Base-by-base conservation (phyloP, 164 flowering plant species). In the Macadamia integrifolia region DNA sequence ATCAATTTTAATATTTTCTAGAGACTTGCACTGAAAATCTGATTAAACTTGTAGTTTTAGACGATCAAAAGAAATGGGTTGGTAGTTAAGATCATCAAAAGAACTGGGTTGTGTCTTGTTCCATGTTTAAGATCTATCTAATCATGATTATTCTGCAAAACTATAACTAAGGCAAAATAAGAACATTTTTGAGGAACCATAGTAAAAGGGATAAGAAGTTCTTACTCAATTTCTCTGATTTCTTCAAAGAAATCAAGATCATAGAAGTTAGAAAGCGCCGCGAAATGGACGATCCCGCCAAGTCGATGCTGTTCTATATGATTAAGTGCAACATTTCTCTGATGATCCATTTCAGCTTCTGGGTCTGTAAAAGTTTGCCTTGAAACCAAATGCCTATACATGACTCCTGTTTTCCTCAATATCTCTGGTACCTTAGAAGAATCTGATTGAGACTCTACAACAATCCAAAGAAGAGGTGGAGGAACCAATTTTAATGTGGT, bases 231-330 rank as follows among this genome's bases (percentile, higher is more conserved):
- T 42, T 81, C 79, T 77, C 97, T 77, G 53, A 92, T 80, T 71
- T 84, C 81, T 12, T 85, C 73, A 70, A 95, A 95, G 86, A 95
- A 85, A 50, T 59, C 74, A 43, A 94, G 96, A 72, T 86, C 91
- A 68, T 90, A 90, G 42, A 82, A 79, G 67, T 83, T 88, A 60
- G 76, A 76, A 44, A 89, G 84, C 9, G 76, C 87, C 0, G 94
- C 97, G 61, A 92, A 95, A 72, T 90, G 96, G 46, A 95, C 90
- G 35, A 95, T 87, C 30, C 99, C 98, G 62, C 85, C 83, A 0
- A 95, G 86, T 72, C 83, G 78, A 71, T 94, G 99, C 14, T 86
- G 89, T 72, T 92, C 97, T 44, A 95, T 88, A 75, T 95, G 98
- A 72, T 79, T 84, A 0, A 95, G 84, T 0, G 99, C 98, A 0